Percentiles rank a stretch among this genome's conserved stretches.
phyloP scores from a whole-genome alignment of 441 rosid species.

The Eutrema salsugineum region DNA sequence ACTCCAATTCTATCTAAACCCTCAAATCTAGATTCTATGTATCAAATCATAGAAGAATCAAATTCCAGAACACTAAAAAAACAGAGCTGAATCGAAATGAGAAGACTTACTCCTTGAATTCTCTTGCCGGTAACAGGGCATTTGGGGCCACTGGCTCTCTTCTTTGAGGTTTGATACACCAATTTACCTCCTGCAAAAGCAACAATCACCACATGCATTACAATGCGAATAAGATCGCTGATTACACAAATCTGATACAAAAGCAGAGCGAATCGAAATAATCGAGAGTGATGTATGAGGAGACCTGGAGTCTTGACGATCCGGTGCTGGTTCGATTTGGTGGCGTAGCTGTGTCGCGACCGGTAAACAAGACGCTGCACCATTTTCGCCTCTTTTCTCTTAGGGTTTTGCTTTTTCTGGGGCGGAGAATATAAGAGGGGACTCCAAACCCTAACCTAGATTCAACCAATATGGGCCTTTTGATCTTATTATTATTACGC shows the following conservation, averaged over 20 bases:
- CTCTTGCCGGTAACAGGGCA: constrained; percentile 68
- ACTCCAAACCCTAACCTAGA: background rate
- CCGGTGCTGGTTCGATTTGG: constrained; percentile 84
- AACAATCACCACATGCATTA: background rate
- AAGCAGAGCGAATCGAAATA: background rate
- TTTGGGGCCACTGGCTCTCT: constrained; percentile 54
- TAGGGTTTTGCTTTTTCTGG: constrained; percentile 8
- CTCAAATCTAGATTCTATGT: background rate
- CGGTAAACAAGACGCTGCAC: constrained; percentile 86
- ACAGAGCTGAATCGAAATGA: background rate
- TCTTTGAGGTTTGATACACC: constrained; percentile 81
- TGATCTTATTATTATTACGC: background rate
- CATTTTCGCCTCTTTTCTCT: constrained; percentile 40
- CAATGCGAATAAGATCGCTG: background rate
- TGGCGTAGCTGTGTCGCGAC: constrained; percentile 81
- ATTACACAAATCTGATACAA: too few species aligned
- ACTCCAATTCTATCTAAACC: background rate
- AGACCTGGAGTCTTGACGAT: constrained; percentile 86
- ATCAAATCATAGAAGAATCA: background rate
- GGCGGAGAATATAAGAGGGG: background rate
- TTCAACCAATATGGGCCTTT: background rate
- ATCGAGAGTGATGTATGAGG: too few species aligned
- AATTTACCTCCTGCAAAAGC: constrained; percentile 61
- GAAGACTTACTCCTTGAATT: constrained; percentile 68
- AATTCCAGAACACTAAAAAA: background rate